A percentile compares a stretch with the other conserved stretches of the same genome.
phyloP scores from a whole-genome alignment of 805 yeast genomes.

The Millerago galiae region DNA sequence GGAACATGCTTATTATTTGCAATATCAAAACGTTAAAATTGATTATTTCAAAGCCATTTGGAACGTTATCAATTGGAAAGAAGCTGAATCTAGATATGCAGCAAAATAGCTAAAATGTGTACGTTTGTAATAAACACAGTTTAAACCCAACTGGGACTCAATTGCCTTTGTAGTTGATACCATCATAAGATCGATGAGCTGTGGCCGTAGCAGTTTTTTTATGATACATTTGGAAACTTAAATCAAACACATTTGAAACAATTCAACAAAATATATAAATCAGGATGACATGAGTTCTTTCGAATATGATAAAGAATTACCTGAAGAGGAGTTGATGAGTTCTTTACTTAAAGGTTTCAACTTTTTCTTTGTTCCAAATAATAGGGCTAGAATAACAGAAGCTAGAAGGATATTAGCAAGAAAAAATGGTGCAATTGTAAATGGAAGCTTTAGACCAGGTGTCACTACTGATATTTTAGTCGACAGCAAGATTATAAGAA shows the following conservation, averaged over 20 bases:
- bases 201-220: too few species aligned
- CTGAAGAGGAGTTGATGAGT: conserved; percentile 8
- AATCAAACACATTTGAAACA: background rate
- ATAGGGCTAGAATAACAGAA: conserved; percentile 13
- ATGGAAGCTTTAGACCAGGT: conserved; percentile 2
- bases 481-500: conserved; percentile 11
- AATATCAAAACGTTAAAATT: conserved; percentile 84
- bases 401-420: conserved; percentile 15
- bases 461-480: conserved; percentile 18
- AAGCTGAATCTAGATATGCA: conserved; percentile 68
- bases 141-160: too few species aligned
- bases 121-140: too few species aligned
- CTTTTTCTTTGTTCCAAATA: conserved; percentile 19
- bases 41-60: conserved; percentile 92
- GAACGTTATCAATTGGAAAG: conserved; percentile 92
- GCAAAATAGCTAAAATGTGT: background rate
- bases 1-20: conserved; percentile 96
- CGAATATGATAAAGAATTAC: conserved; percentile 3
- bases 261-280: background rate
- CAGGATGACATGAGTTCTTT: background rate
- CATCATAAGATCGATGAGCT: too few species aligned
- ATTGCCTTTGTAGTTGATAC: too few species aligned
- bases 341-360: conserved; percentile 12
- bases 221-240: background rate
- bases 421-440: conserved; percentile 14